phyloP scores from a whole-genome alignment of 805 yeast genomes.

The Cyberlindnera petersonii region DNA sequence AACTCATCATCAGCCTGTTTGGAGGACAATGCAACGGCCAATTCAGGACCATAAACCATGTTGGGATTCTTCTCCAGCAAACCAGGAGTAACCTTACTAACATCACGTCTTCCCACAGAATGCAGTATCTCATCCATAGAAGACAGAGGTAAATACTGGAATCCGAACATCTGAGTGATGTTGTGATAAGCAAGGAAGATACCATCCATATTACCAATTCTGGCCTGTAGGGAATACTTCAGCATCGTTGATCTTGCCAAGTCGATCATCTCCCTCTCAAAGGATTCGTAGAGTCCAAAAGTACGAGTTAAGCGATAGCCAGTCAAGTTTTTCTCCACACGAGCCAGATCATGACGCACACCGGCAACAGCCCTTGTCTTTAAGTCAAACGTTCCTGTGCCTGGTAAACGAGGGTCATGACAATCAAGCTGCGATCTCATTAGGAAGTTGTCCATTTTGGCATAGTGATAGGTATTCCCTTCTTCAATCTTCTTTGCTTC shows the following conservation, averaged over 20 bases:
- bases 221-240: slow-evolving; percentile 85
- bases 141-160: slow-evolving; percentile 75
- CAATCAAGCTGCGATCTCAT: slow-evolving; percentile 93
- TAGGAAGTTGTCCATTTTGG: slow-evolving; percentile 61
- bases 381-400: slow-evolving; percentile 86
- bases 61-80: slow-evolving; percentile 7
- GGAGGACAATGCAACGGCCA: slow-evolving; percentile 21
- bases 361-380: slow-evolving; percentile 91
- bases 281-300: slow-evolving; percentile 71
- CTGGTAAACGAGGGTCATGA: slow-evolving; percentile 70
- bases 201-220: slow-evolving; percentile 97
- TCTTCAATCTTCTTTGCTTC: slow-evolving; percentile 21
- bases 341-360: slow-evolving; percentile 67
- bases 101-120: slow-evolving; percentile 32
- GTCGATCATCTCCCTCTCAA: slow-evolving; percentile 75
- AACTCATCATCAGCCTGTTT: slow-evolving; percentile 67
- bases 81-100: slow-evolving; percentile 1
- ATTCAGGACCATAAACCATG: slow-evolving; percentile 13
- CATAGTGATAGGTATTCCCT: slow-evolving; percentile 61
- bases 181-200: slow-evolving; percentile 91
- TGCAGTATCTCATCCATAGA: slow-evolving; percentile 68
- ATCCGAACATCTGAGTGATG: slow-evolving; percentile 76
- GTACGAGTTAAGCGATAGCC: slow-evolving; percentile 63
- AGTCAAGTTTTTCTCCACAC: slow-evolving; percentile 41
- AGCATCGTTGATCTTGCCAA: slow-evolving; percentile 70